Evolutionary conservation across 805 yeast species (phyloP).

Genomic region (Yarrowia phangngaensis): DNA sequence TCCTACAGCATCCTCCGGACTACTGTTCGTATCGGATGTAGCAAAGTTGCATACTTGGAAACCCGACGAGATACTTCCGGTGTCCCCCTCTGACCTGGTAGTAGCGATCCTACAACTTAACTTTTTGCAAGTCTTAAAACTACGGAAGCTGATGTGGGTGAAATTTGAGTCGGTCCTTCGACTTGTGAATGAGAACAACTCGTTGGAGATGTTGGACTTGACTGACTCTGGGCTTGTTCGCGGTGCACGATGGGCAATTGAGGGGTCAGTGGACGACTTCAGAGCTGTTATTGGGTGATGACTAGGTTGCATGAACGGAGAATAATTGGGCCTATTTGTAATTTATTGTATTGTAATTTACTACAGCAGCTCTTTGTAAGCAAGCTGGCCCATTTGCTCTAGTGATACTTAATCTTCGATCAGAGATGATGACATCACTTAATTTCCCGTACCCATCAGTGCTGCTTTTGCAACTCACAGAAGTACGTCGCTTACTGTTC

Average conservation of each 20-base stretch:
- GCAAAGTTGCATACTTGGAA: conserved; percentile 36
- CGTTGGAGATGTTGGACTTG: conserved; percentile 8
- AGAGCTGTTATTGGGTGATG: too few species aligned
- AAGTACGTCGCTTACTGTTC: too few species aligned
- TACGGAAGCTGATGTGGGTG: conserved; percentile 50
- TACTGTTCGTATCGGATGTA: conserved; percentile 41
- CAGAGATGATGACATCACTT: too few species aligned
- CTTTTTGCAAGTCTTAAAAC: conserved; percentile 42
- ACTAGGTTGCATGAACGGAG: neutral
- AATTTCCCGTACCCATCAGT: too few species aligned
- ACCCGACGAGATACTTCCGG: conserved; percentile 34
- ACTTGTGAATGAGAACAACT: conserved; percentile 27
- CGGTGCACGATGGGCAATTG: conserved; percentile 14
- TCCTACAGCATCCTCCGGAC: conserved; percentile 26
- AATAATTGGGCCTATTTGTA: too few species aligned
- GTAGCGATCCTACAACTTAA: conserved; percentile 37
- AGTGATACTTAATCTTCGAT: too few species aligned
- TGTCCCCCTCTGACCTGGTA: conserved; percentile 32
- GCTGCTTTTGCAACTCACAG: too few species aligned
- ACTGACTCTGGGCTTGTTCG: conserved; percentile 14
- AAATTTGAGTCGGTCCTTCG: conserved; percentile 40
- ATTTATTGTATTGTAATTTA: too few species aligned
- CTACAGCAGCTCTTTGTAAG: too few species aligned
- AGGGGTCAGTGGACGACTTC: conserved; percentile 10
- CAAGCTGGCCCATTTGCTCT: too few species aligned